These are phyloP conservation scores for Wickerhamiella cacticola DNA, from an alignment of 805 yeast genomes.

Conservation along the genomic window DNA sequence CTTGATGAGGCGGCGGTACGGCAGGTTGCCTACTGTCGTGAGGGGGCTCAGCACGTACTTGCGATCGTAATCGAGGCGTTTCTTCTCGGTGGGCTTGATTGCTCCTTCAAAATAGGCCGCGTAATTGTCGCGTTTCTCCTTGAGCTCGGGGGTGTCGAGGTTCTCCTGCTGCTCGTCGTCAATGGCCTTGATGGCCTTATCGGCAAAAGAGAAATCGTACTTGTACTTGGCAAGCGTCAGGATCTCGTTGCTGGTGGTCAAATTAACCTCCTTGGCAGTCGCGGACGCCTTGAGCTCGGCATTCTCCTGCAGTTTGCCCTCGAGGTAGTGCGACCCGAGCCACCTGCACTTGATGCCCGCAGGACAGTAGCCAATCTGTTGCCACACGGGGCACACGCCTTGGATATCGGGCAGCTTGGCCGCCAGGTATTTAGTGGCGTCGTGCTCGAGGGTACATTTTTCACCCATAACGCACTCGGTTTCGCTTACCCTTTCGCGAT, in stretches of 20 bases:
- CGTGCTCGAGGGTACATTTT: slow-evolving; percentile 67
- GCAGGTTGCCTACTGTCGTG: slow-evolving; percentile 95
- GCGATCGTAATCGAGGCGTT: slow-evolving; percentile 47
- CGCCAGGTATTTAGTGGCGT: slow-evolving; percentile 49
- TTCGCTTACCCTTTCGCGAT: slow-evolving; percentile 14
- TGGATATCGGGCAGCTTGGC: slow-evolving; percentile 60
- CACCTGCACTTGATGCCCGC: slow-evolving; percentile 88
- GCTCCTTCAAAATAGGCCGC: slow-evolving; percentile 64
- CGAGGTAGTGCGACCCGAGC: slow-evolving; percentile 54
- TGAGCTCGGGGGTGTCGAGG: slow-evolving; percentile 22
- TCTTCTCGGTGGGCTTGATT: slow-evolving; percentile 71
- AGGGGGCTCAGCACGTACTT: slow-evolving; percentile 90
- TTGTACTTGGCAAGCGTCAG: slow-evolving; percentile 34
- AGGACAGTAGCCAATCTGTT: slow-evolving; percentile 79
- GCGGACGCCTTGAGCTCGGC: slow-evolving; percentile 30
- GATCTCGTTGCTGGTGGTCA: slow-evolving; percentile 30
- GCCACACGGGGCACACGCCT: slow-evolving; percentile 75
- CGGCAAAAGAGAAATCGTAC: slow-evolving; percentile 42
- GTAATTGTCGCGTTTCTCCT: slow-evolving; percentile 21
- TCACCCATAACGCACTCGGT: slow-evolving; percentile 45
- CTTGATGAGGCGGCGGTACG: slow-evolving; percentile 87
- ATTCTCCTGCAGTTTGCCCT: slow-evolving; percentile 34
- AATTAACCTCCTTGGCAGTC: slow-evolving; percentile 50
- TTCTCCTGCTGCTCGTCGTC: slow-evolving; percentile 27
- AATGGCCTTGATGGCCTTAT: slow-evolving; percentile 39